Evolutionary conservation across 169 alveolate species (phyloP), one percentile per base, ranked within the genome.

Genomic region (Ichthyophthirius multifiliis): DNA sequence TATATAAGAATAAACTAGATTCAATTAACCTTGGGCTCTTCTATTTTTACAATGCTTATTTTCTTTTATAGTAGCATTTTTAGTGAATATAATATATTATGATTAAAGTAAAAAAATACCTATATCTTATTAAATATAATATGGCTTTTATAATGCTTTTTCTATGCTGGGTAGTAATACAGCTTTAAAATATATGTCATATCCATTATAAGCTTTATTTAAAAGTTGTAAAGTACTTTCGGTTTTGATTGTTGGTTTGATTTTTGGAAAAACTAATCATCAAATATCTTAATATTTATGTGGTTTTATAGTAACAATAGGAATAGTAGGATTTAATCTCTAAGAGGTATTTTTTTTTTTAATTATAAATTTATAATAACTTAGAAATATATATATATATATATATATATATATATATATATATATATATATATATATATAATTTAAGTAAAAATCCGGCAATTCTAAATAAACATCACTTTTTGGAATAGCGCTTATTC

Each of bases 191-290:
- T 67, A n/a, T 20, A 41, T 67, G 39, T 67, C 77, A 18, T 67
- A 67, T 37, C 77, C 77, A 7, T 39, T 67, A n/a, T 39, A 67
- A 39, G 77, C 77, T 67, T 67, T 67, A 18, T 67, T 67, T 41
- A 67, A 67, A 37, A 34, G 62, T 13, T 67, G 77, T 39, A 67
- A 67, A 39, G 77, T 67, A 6, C 30, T 67, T 12, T 67, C 77
- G 41, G 77, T 67, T 41, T 20, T 67, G 7, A 23, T 67, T 0
- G 62, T 67, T 35, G 77, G 77, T 1, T 67, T 67, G 35, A 34
- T 67, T 23, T 67, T 67, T 67, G 77, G 77, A 6, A 37, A 34
- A 37, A 5, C 15, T 67, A 37, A 67, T 34, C 41, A 67, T n/a
- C 43, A 41, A 16, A 12, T 37, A 1, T 35, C 12, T 34, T 16